Base-by-base conservation (phyloP, 306 rosid species). In the Rosa persica region DNA sequence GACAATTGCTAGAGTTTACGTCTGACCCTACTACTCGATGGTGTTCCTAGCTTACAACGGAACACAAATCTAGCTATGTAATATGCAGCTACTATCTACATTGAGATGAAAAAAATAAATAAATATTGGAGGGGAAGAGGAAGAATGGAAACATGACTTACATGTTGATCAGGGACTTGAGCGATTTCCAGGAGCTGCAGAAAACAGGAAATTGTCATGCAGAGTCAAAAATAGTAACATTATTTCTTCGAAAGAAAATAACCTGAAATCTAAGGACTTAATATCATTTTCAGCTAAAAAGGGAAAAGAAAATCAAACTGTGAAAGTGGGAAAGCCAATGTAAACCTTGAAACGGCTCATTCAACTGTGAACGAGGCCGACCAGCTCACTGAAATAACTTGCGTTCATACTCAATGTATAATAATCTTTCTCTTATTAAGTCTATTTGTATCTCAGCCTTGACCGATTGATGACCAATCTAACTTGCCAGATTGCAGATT, bases 101-200 rank as follows among this genome's bases (percentile, higher is more conserved):
- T 19, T 42, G 27, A 70, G 42, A 60, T 42, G 52, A 46, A 62
- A 23, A 22, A 17, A 12, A 54, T 30, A 71, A 72, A 60, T 27
- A 57, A 40, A 5, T 36, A 73, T 51, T 19, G 39, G 34, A 9
- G 17, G 65, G 20, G 42, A 64, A 75, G 72, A 5, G 66, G 66
- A 77, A 82, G 13, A 70, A 77, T 62, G 34, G 83, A 76, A 54
- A 44, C 20, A 77, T 71, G 76, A 80, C 96, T 89, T 89, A 95
- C 99, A 69, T 95, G 93, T 79, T 93, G 90, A 84, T 93, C 96
- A 79, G 97, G 88, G 80, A 95, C 99, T 84, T 95, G 99, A 36
- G 99, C 99, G 57, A 95, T 95, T 91, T 95, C 99, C 87, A 95
- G 83, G 58, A 95, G 91, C 99, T 95, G 97, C 92, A 70, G 74